Conservation (phyloP, 331 rosid genomes). For the Acacia concinna region DNA sequence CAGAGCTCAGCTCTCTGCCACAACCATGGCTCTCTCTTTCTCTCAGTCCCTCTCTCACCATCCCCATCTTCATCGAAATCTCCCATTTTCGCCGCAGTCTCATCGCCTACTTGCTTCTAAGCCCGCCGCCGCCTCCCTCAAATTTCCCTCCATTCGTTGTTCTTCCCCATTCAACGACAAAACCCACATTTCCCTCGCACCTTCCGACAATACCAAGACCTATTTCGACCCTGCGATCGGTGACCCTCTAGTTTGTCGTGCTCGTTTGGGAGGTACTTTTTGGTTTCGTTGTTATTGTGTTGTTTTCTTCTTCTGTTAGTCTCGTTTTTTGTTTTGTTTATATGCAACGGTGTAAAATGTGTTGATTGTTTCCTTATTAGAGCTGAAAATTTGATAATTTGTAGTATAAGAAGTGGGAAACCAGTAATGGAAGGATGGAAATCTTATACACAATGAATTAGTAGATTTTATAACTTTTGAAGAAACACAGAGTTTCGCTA, state of each 20-base stretch:
- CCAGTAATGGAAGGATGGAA: background rate
- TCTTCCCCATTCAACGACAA: slow-evolving; percentile 27
- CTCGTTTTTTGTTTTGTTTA: background rate
- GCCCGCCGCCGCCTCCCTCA: background rate
- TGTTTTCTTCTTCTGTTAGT: background rate
- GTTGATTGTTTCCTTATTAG: background rate
- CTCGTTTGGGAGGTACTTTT: slow-evolving; percentile 46
- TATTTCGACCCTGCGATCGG: slow-evolving; percentile 39
- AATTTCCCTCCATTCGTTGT: slow-evolving; percentile 35
- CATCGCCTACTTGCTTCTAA: slow-evolving; percentile 27
- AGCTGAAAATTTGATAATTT: background rate
- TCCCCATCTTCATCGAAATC: slow-evolving; percentile 22
- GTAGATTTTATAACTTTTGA: background rate
- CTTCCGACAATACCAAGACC: slow-evolving; percentile 45
- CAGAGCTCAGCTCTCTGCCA: background rate
- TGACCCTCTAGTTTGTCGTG: slow-evolving; percentile 40
- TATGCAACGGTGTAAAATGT: background rate
- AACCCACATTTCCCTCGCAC: slow-evolving; percentile 30
- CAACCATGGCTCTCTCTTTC: slow-evolving; percentile 41
- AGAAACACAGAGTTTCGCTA: background rate
- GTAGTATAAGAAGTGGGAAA: background rate
- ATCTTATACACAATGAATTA: background rate
- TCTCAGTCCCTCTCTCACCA: slow-evolving; percentile 17
- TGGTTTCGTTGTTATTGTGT: background rate
- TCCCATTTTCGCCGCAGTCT: background rate